Base-by-base conservation (phyloP, 2,329 filamentous ascomycete genomes). In the Domatiomyces catenatus region DNA sequence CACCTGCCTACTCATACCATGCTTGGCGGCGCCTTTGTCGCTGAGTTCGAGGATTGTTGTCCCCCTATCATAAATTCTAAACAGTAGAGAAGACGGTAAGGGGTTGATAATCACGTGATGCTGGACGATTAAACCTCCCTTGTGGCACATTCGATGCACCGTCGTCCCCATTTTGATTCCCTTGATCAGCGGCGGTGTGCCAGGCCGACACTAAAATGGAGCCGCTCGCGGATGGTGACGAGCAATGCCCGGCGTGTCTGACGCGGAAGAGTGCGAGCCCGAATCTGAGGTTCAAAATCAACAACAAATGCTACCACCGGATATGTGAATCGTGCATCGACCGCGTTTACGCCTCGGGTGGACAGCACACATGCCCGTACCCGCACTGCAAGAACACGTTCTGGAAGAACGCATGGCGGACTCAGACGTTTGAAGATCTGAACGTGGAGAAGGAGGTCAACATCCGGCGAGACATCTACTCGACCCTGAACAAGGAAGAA, bases 301-400 rank as follows among this genome's bases (percentile, higher is more conserved):
- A 96, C 67, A 87, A 90, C 7, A 88, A 94, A 74, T 98, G 92
- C 77, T 98, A 98, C 74, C 92, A 98, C 74, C 87, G 87, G 59
- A 96, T 98, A 86, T 98, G 92, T 74, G 84, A 87, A 66, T 89
- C 86, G 51, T 98, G 92, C 71, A 89, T 96, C 43, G 85, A 90
- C 67, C 84, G 90, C 50, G 86, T 96, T 61, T 98, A 96, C 75
- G 84, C 84, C 36, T 43, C 46, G 2, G 82, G 86, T 50, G 92
- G 92, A 0, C 92, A 92, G 0, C 86, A 88, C 50, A 85, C 88
- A 54, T 98, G 93, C 64, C 92, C 92, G 1, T 86, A 95, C 52
- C 86, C 86, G 0, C 85, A 84, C 42, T 98, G 92, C 69, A 79
- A 81, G 64, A 83, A 85, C 66, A 96, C 88, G 0, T 75, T 98